Conservation (phyloP, 2,329 filamentous ascomycete species). For the Nemania bipapillata region DNA sequence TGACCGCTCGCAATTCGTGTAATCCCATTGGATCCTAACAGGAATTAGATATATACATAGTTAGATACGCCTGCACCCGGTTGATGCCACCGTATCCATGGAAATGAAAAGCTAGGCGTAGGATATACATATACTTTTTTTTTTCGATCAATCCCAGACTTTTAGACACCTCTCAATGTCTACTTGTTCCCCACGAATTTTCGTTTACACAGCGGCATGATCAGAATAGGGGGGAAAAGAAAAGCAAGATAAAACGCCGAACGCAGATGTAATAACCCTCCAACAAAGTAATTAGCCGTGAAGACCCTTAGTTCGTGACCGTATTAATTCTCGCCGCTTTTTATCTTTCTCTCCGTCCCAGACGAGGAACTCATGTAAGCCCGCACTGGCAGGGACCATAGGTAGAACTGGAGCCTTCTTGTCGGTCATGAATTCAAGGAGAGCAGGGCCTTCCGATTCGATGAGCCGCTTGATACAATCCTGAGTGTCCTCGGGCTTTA, state of each 20-base stretch:
- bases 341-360: constrained; percentile 73
- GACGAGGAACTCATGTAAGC: constrained; percentile 90
- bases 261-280: constrained; percentile 28
- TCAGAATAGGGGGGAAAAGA: constrained; percentile 6
- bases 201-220: constrained; percentile 5
- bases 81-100: constrained; percentile 12
- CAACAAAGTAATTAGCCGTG: constrained; percentile 52
- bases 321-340: constrained; percentile 73
- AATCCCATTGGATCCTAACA: constrained; percentile 16
- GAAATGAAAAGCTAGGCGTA: constrained; percentile 14
- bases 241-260: constrained; percentile 34
- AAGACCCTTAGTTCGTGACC: constrained; percentile 66
- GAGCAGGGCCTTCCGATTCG: constrained; percentile 84
- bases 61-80: constrained; percentile 10
- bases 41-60: constrained; percentile 30
- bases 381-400: constrained; percentile 91
- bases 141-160: constrained; percentile 23
- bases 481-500: constrained; percentile 79
- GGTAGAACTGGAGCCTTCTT: constrained; percentile 93
- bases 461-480: constrained; percentile 88
- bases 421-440: constrained; percentile 92
- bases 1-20: not conserved
- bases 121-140: constrained; percentile 30
- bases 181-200: constrained; percentile 20
- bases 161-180: constrained; percentile 34